phyloP scores from a whole-genome alignment of 495 filamentous ascomycete genomes.

The Podospora comata region DNA sequence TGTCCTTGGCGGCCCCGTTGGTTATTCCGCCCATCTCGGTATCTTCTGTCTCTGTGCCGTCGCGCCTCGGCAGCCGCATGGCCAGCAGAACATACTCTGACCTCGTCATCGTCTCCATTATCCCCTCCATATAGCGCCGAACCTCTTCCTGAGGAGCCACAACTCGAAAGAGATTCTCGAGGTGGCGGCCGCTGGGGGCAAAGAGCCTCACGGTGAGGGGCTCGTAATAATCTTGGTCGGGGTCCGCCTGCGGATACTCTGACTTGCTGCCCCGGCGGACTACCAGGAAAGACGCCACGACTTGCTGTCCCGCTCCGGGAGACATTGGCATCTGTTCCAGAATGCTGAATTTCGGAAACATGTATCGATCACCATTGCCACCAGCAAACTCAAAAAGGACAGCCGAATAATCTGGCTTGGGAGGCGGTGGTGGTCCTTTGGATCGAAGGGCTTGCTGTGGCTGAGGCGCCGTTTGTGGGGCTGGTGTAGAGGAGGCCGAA shows the following conservation, averaged over 20 bases:
- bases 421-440: constrained; percentile 50
- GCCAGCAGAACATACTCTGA: constrained; percentile 67
- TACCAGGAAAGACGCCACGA: constrained; percentile 64
- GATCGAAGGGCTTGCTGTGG: constrained; percentile 47
- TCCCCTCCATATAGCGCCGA: constrained; percentile 73
- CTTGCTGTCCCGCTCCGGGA: constrained; percentile 37
- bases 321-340: constrained; percentile 60
- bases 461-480: constrained; percentile 29
- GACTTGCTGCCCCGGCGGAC: constrained; percentile 56
- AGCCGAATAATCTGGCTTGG: constrained; percentile 62
- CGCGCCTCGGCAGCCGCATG: constrained; percentile 58
- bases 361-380: constrained; percentile 78
- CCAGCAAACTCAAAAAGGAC: constrained; percentile 83
- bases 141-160: constrained; percentile 78
- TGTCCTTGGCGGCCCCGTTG: constrained; percentile 23
- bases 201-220: constrained; percentile 79
- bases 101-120: constrained; percentile 72
- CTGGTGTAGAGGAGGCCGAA: constrained; percentile 29
- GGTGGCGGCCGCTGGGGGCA: constrained; percentile 56
- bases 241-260: constrained; percentile 51
- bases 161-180: constrained; percentile 72
- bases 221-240: constrained; percentile 76
- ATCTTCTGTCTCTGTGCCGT: constrained; percentile 24
- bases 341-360: constrained; percentile 84
- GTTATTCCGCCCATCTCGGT: constrained; percentile 8